Base-by-base conservation (phyloP, 139 green algal genomes). In the Tetradesmus lagerheimii region DNA sequence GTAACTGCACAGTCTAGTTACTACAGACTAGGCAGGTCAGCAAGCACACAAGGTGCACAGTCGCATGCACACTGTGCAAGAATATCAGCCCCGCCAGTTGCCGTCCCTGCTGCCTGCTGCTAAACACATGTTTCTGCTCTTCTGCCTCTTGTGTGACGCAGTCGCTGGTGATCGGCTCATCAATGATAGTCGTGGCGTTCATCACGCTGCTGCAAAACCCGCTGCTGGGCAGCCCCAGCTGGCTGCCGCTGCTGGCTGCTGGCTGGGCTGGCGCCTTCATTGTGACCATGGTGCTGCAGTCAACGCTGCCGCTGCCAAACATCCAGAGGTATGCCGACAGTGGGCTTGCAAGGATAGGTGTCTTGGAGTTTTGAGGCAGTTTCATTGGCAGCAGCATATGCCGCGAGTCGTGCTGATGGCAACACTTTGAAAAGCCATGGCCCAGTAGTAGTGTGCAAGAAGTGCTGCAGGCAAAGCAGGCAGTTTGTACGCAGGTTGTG, bases 201-300 rank as follows among this genome's bases (percentile, higher is more conserved):
- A 85, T 98, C 37, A 90, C 95, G 77, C 94, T 99, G 89, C 89
- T 98, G 62, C 93, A 96, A 74, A 92, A 94, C 45, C 95, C 96
- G 0, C 41, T 90, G 2, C 78, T 90, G 1, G 92, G 86, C 3
- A 87, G 78, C 8, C 81, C 93, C 1, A 47, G 83, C 35, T 87
- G 86, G 87, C 93, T 98, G 91, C 94, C 95, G 4, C 79, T 91
- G 43, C 83, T 98, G 64, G 95, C 91, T 23, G 45, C 85, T 0
- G 67, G 78, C n/a, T 98, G 96, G 96, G 92, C 83, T 2, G 39
- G 83, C 0, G 86, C 92, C 31, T 95, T 94, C 37, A 86, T 92
- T 2, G 43, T 93, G 39, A 94, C 95, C 4, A 89, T 97, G 86
- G 57, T 95, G 74, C 83, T 95, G 64, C 93, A 96, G 78, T 80